Base-by-base conservation (phyloP, 192 early-diverging fungal species). In the Coemansia sp. region DNA sequence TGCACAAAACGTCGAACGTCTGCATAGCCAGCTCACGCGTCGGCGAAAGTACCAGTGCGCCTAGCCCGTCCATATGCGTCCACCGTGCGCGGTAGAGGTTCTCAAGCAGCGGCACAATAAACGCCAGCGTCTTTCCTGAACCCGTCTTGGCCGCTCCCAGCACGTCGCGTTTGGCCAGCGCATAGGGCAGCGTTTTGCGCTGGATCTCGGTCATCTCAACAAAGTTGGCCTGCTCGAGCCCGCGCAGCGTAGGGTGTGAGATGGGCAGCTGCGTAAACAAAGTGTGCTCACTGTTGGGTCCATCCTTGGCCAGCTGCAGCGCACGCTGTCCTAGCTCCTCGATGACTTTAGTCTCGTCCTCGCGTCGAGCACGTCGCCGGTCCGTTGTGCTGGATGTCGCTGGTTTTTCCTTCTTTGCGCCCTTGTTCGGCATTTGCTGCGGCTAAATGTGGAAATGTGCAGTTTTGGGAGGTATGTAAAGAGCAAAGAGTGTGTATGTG, bases 201-300 rank as follows among this genome's bases (percentile, higher is more conserved):
- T 98, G 96, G 67, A 98, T 93, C 47, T 93, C 93, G 2, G 96
- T 98, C 88, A 93, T 87, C 73, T 94, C 90, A 18, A 88, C 80
- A 66, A 85, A 98, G 70, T 94, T 91, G 19, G 93, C 85, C 37
- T 85, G 81, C 47, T 81, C 78, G 3, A 98, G 82, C 14, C 93
- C 96, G 48, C 81, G 66, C 18, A 80, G 53, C 5, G 89, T 91
- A 10, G 27, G 22, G 10, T 24, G 52, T 8, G 74, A 77, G 34
- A 77, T 71, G 5, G 74, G 74, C 38, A 77, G 62, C 41, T 77
- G 68, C 2, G 69, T 39, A 43, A 73, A 69, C 18, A 62, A 58
- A 42, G 62, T 67, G 44, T 51, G 48, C 15, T 55, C 41, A 24
- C 46, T 24, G 52, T 27, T 59, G 22, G 69, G 66, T 4, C 62